Evolutionary conservation across 495 filamentous ascomycete genomes (phyloP).

Genomic region (Emericellopsis terricola): DNA sequence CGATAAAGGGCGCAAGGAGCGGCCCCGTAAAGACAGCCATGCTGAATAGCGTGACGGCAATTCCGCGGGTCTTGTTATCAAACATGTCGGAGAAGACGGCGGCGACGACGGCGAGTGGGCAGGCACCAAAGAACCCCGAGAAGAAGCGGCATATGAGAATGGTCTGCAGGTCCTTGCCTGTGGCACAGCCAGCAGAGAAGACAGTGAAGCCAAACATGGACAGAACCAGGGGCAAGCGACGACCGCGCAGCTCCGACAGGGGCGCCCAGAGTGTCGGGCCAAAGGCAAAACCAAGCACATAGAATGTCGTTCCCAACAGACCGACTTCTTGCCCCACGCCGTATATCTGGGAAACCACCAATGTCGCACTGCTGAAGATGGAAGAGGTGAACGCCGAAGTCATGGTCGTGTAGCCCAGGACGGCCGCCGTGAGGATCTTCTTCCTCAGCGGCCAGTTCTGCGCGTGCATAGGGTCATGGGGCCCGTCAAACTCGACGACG

Average conservation of each 20-base stretch:
- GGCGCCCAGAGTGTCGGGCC: conserved; percentile 53
- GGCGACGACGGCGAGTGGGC: conserved; percentile 66
- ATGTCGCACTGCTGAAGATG: conserved; percentile 49
- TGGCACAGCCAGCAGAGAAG: conserved; percentile 55
- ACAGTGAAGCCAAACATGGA: conserved; percentile 64
- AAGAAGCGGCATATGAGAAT: conserved; percentile 74
- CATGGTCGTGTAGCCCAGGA: conserved; percentile 66
- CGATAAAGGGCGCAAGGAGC: conserved; percentile 62
- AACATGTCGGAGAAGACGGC: conserved; percentile 86
- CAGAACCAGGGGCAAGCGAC: conserved; percentile 51
- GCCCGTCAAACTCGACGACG: conserved; percentile 73
- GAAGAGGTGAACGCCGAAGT: conserved; percentile 53
- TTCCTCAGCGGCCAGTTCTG: conserved; percentile 67
- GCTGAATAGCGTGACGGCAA: conserved; percentile 69
- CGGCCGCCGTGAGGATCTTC: conserved; percentile 34
- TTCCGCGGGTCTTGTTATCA: conserved; percentile 55
- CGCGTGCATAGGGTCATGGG: conserved; percentile 61
- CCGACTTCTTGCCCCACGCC: conserved; percentile 40
- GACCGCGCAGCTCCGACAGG: conserved; percentile 60
- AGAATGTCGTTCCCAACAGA: conserved; percentile 47
- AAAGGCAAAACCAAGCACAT: conserved; percentile 53
- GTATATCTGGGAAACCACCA: conserved; percentile 30
- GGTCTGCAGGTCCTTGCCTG: conserved; percentile 66
- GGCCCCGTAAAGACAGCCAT: conserved; percentile 76
- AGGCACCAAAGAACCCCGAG: conserved; percentile 56